Evolutionary conservation across 2,329 filamentous ascomycete genomes (phyloP).

Genomic region (Amphichorda felina): DNA sequence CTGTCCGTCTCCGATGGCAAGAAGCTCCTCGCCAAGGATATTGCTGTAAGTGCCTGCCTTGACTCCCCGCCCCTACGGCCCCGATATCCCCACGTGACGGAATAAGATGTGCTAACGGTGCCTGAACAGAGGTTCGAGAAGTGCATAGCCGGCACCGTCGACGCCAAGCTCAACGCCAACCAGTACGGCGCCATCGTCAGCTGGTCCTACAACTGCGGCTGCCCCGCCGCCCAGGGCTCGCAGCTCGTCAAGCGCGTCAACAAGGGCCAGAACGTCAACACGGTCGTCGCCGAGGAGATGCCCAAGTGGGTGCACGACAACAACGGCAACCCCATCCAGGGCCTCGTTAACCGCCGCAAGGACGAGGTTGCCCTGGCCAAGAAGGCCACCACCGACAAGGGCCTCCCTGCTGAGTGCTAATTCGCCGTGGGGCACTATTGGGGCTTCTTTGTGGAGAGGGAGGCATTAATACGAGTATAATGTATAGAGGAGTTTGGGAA

Average conservation of each 20-base stretch:
- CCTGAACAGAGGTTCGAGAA: conserved; percentile 16
- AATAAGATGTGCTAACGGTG: neutral
- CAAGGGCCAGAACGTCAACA: conserved; percentile 23
- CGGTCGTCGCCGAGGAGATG: conserved; percentile 21
- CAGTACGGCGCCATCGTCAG: conserved; percentile 38
- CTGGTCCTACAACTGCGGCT: conserved; percentile 38
- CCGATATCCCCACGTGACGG: no score
- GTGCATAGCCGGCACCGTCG: conserved; percentile 24
- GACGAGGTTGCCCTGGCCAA: conserved; percentile 24
- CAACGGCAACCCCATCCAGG: conserved; percentile 20
- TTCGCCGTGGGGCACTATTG: neutral
- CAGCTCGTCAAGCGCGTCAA: conserved; percentile 29
- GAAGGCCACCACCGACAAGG: conserved; percentile 9
- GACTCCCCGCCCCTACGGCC: neutral
- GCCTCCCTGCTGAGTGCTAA: conserved; percentile 3
- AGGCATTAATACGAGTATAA: no score
- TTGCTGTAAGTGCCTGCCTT: conserved; percentile 9
- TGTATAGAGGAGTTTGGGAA: no score
- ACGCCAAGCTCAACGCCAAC: conserved; percentile 24
- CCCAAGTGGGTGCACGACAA: conserved; percentile 28
- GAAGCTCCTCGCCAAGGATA: conserved; percentile 24
- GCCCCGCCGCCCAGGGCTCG: conserved; percentile 22
- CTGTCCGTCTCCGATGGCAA: conserved; percentile 26
- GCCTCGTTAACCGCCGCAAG: conserved; percentile 22
- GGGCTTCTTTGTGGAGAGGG: no score